phyloP scores from a whole-genome alignment of 768 basidiomycete species.

The Inosperma sp. region DNA sequence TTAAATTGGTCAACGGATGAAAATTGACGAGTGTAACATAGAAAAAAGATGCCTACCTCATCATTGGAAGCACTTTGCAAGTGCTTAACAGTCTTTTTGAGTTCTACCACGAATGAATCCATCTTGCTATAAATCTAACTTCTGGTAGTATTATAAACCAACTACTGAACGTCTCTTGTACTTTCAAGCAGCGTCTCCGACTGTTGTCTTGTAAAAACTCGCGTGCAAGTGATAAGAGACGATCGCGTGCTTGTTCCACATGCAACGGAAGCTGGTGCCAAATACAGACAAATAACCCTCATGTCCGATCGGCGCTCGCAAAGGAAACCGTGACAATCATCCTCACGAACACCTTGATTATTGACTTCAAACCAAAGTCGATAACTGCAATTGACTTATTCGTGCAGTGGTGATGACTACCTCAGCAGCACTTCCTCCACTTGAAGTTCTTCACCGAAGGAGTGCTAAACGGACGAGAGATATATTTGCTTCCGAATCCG shows the following conservation, averaged over 20 bases:
- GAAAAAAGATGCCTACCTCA: slow-evolving; percentile 27
- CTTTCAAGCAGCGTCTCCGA: neutral
- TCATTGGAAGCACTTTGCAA: slow-evolving; percentile 56
- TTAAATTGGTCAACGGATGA: slow-evolving; percentile 27
- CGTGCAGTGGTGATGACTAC: slow-evolving; percentile 13
- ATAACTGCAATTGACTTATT: too few species aligned
- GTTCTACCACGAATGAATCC: slow-evolving; percentile 52
- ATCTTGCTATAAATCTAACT: slow-evolving; percentile 30
- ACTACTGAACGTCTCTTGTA: neutral
- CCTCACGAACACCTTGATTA: too few species aligned
- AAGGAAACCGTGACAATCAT: too few species aligned
- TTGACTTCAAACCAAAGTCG: too few species aligned
- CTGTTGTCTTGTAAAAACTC: too few species aligned
- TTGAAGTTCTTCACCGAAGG: slow-evolving; percentile 58
- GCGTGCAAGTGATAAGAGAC: too few species aligned
- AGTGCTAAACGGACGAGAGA: slow-evolving; percentile 70
- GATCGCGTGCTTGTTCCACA: too few species aligned
- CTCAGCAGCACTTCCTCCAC: slow-evolving; percentile 52
- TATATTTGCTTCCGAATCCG: slow-evolving; percentile 62
- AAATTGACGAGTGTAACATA: slow-evolving; percentile 36
- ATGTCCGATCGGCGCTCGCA: too few species aligned
- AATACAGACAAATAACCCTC: too few species aligned
- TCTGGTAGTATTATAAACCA: slow-evolving; percentile 29
- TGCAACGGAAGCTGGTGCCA: too few species aligned
- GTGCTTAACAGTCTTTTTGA: slow-evolving; percentile 79